Conservation (phyloP, 2,329 filamentous ascomycete species). For the Trichoderma sp. region DNA sequence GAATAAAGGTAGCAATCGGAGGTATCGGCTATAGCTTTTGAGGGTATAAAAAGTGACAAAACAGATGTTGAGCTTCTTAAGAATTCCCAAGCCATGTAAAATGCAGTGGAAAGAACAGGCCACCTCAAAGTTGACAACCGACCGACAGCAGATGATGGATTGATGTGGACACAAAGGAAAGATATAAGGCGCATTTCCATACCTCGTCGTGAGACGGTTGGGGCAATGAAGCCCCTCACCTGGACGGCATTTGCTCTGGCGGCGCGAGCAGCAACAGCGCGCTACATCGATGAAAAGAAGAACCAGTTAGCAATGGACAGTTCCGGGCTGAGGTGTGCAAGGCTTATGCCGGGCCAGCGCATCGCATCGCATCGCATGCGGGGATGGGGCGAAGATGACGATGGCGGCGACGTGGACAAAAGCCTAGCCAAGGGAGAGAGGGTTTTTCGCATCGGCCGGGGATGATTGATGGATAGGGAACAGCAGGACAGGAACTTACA, state of each 20-base stretch:
- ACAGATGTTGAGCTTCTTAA: background rate
- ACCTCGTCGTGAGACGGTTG: conserved; percentile 61
- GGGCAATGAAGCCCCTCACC: conserved; percentile 57
- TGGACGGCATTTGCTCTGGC: conserved; percentile 42
- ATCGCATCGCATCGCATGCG: conserved; percentile 33
- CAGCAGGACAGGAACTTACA: conserved; percentile 41
- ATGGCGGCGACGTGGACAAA: background rate
- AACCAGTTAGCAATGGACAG: conserved; percentile 9
- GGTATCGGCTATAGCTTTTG: conserved; percentile 6
- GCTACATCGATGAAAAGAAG: background rate
- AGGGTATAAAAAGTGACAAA: background rate
- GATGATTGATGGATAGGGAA: background rate
- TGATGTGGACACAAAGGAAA: background rate
- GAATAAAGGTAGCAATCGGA: background rate
- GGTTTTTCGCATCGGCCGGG: background rate
- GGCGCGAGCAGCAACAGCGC: conserved; percentile 47
- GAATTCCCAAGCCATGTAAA: background rate
- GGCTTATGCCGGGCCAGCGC: conserved; percentile 39
- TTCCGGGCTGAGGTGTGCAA: background rate
- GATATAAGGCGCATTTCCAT: conserved; percentile 35
- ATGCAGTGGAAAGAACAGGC: background rate
- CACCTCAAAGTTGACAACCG: background rate
- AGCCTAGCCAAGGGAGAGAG: background rate
- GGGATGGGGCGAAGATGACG: conserved; percentile 22
- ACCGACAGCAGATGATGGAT: background rate